phyloP scores from a whole-genome alignment of 306 rosid species.

The Gastrolobium villosum region DNA sequence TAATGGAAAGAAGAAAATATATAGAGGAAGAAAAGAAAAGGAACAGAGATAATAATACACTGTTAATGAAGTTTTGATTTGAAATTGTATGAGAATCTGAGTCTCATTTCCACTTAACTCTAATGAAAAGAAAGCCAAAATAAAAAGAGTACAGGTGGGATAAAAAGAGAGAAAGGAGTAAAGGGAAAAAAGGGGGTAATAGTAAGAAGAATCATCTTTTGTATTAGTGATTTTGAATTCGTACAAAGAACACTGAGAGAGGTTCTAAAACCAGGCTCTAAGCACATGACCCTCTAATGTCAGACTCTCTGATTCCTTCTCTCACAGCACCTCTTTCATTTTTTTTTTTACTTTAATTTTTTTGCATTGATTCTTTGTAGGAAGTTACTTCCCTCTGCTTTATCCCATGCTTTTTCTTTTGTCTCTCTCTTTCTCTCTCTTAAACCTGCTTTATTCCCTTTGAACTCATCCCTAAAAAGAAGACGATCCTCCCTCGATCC shows the following conservation, averaged over 20 bases:
- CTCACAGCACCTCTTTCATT: constrained; percentile 53
- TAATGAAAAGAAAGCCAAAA: constrained; percentile 48
- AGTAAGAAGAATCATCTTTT: constrained; percentile 87
- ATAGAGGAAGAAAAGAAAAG: constrained; percentile 42
- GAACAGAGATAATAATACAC: constrained; percentile 48
- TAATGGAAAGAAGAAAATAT: constrained; percentile 41
- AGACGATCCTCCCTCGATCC: constrained; percentile 82
- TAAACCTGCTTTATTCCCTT: constrained; percentile 83
- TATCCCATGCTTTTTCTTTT: constrained; percentile 65
- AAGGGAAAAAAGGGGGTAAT: constrained; percentile 43
- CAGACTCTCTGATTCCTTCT: constrained; percentile 87
- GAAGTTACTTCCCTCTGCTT: constrained; percentile 92
- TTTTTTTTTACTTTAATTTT: constrained; percentile 54
- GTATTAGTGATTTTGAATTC: constrained; percentile 77
- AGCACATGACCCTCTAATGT: constrained; percentile 94
- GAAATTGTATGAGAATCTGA: constrained; percentile 55
- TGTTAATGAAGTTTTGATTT: constrained; percentile 51
- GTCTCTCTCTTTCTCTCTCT: constrained; percentile 57
- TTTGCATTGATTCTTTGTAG: constrained; percentile 81
- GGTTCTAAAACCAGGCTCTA: constrained; percentile 71
- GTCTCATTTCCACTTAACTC: constrained; percentile 47
- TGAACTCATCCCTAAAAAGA: constrained; percentile 85
- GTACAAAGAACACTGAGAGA: constrained; percentile 59
- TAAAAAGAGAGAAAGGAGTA: constrained; percentile 54
- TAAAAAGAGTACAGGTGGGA: constrained; percentile 49